A percentile compares a stretch with the other conserved stretches of the same genome.
These are phyloP conservation scores for Colletotrichum sp. DNA, from an alignment of 2,329 filamentous ascomycete species.

Conservation along the genomic window DNA sequence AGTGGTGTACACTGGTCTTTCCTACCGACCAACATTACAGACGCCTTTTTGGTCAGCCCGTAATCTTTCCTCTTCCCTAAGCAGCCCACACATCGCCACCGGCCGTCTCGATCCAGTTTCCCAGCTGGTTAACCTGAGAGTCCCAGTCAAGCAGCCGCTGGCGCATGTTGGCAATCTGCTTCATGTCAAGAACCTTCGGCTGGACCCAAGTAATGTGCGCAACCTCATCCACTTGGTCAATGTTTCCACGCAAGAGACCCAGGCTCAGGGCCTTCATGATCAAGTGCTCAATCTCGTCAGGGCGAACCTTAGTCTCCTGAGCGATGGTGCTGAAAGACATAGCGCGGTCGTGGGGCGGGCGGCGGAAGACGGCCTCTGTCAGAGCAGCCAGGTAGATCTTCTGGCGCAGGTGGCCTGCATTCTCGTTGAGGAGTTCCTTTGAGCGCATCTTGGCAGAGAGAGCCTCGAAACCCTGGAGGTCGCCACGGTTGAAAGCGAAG, in stretches of 20 bases:
- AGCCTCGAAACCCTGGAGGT: constrained; percentile 85
- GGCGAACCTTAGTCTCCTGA: constrained; percentile 88
- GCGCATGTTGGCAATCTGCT: constrained; percentile 93
- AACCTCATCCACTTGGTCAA: constrained; percentile 94
- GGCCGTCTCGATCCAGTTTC: constrained; percentile 94
- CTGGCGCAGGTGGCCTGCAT: constrained; percentile 86
- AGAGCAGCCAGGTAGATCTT: constrained; percentile 98
- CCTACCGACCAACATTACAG: constrained; percentile 1
- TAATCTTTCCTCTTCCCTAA: constrained; percentile 40
- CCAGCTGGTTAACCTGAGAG: constrained; percentile 91
- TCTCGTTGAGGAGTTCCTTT: constrained; percentile 78
- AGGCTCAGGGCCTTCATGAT: constrained; percentile 99
- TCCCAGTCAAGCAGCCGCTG: constrained; percentile 92
- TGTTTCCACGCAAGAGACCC: constrained; percentile 86
- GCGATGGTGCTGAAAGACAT: constrained; percentile 92
- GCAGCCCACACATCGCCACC: constrained; percentile 97
- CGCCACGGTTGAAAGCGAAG: constrained; percentile 96
- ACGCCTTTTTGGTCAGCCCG: background rate
- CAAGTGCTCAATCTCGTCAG: constrained; percentile 94
- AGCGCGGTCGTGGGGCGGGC: constrained; percentile 91
- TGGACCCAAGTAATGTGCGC: constrained; percentile 99
- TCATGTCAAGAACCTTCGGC: constrained; percentile 95
- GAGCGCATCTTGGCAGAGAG: constrained; percentile 82
- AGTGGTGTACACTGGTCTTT: constrained; percentile 20
- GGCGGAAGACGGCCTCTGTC: constrained; percentile 94